Evolutionary conservation across 2,329 filamentous ascomycete species (phyloP).

Genomic region (Phyllosticta citrichinensis): DNA sequence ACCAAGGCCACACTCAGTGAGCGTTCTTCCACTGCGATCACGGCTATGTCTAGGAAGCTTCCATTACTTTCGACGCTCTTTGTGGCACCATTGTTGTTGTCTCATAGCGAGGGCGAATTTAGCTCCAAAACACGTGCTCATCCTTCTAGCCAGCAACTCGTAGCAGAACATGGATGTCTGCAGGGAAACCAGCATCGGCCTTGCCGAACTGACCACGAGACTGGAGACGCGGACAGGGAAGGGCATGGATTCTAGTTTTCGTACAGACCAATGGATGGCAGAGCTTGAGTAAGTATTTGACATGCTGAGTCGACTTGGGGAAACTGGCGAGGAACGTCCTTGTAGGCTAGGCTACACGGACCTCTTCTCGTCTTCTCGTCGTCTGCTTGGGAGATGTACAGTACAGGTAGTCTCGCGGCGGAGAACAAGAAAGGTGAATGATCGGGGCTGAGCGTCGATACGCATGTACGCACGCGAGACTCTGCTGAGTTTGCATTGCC

Average conservation of each 20-base stretch:
- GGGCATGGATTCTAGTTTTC: neutral
- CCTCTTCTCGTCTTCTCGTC: neutral
- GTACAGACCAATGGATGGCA: neutral
- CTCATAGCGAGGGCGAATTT: no score
- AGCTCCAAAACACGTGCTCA: no score
- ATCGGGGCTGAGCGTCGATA: neutral
- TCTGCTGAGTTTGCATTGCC: neutral
- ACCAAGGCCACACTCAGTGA: no score
- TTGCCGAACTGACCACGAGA: neutral
- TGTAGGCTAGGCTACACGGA: neutral
- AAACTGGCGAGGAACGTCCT: neutral
- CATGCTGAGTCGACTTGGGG: neutral
- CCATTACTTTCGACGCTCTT: no score
- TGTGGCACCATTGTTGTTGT: no score
- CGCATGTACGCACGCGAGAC: neutral
- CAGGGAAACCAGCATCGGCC: no score
- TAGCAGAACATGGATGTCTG: no score
- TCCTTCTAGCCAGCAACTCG: no score
- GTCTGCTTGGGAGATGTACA: neutral
- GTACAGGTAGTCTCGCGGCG: neutral
- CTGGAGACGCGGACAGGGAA: neutral
- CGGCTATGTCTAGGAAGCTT: no score
- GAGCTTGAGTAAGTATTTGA: neutral
- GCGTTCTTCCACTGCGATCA: no score
- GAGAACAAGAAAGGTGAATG: neutral